Base-by-base conservation (phyloP, 352 stramenopile genomes). In the Phytophthora sp. region DNA sequence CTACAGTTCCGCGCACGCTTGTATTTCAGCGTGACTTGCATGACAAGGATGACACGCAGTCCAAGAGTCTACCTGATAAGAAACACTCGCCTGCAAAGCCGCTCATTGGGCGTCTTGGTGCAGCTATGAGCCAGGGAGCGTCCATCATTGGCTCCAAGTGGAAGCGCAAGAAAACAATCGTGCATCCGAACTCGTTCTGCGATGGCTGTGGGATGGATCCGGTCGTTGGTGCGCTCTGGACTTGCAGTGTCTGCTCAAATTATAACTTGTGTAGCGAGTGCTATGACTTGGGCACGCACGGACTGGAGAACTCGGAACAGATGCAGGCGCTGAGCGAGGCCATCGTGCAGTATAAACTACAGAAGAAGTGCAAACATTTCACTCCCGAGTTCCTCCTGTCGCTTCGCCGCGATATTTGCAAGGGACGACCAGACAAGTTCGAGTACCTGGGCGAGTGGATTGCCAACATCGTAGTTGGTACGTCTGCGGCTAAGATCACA, bases 371-470 rank as follows among this genome's bases (percentile, higher is more conserved):
- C 74, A 93, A 91, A 63, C 66, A 74, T 13, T 90, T 94, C 47
- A 90, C 80, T n/a, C 64, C 68, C 26, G 82, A 91, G 59, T 92
- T 94, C 35, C 61, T 94, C 4, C 45, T 87, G 6, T 91, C 85
- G 20, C 80, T 94, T 27, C 83, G 79, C 7, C 78, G 76, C 1
- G 86, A 94, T 71, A 83, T 94, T 27, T 94, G 86, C 74, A 94
- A 94, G 62, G 79, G 77, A 50, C 71, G 84, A 31, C 76, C 83
- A 0, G 84, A 91, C 74, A 94, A 94, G 70, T 90, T 94, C 53
- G 80, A 94, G 64, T 92, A 94, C 57, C 66, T 94, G 38, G 84
- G 86, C 26, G 75, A 78, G 26, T 94, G 86, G 86, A 90, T 94
- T 72, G 86, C 77, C 29, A 81, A 85, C 31, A 92, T 94, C 55